phyloP scores from a whole-genome alignment of 805 yeast genomes.

The Candida orba region DNA sequence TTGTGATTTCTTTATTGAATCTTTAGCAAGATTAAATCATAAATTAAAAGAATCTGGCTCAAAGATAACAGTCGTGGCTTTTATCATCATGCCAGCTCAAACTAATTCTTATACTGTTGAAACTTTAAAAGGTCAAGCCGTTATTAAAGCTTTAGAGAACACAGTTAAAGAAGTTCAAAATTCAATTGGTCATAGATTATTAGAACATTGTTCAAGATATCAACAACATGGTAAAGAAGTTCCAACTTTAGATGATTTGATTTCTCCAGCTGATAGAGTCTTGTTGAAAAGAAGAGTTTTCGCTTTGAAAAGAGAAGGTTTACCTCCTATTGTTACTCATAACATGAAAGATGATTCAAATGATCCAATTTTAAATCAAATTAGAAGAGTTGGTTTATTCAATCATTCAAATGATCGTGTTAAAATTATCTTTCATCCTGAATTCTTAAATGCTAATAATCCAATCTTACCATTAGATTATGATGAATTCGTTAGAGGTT shows the following conservation, averaged over 20 bases:
- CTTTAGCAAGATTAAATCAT: conserved; percentile 87
- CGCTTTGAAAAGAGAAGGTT: conserved; percentile 80
- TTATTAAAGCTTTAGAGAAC: conserved; percentile 80
- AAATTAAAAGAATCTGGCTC: conserved; percentile 74
- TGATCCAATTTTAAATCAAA: conserved; percentile 88
- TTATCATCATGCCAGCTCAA: conserved; percentile 95
- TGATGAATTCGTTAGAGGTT: conserved; percentile 96
- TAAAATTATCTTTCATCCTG: conserved; percentile 95
- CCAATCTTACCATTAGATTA: conserved; percentile 91
- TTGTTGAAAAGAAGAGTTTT: conserved; percentile 85
- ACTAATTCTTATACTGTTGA: conserved; percentile 93
- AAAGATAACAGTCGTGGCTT: conserved; percentile 90
- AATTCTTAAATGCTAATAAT: conserved; percentile 88
- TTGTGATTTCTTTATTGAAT: conserved; percentile 89
- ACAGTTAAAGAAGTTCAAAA: conserved; percentile 85
- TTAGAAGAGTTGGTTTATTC: conserved; percentile 85
- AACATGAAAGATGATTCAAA: conserved; percentile 89
- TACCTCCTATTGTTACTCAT: conserved; percentile 96
- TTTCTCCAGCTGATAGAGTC: conserved; percentile 83
- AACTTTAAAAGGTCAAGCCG: conserved; percentile 94
- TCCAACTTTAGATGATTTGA: conserved; percentile 74
- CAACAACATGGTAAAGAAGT: conserved; percentile 54
- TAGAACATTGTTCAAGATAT: conserved; percentile 82
- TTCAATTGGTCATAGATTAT: conserved; percentile 76
- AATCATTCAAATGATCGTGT: conserved; percentile 87